phyloP scores from a whole-genome alignment of 169 alveolate genomes.

The Eimeria zaria region DNA sequence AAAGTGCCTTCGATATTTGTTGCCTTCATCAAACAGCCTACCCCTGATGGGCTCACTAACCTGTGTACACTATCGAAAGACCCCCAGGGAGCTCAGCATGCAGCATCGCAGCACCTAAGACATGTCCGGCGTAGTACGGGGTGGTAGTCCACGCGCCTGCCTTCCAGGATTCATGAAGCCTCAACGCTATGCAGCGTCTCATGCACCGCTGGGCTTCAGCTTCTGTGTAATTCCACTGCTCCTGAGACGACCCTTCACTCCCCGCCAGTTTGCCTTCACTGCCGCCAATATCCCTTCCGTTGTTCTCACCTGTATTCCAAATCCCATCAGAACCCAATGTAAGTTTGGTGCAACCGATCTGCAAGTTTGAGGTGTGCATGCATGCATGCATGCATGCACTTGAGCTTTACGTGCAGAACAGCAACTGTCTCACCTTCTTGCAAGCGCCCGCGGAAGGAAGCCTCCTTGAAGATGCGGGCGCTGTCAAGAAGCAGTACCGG shows the following conservation, averaged over 20 bases:
- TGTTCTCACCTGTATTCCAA: constrained; percentile 2
- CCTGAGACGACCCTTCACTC: constrained; percentile 64
- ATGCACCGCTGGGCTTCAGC: constrained; percentile 94
- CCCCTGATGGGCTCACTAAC: constrained; percentile 83
- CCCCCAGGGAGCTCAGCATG: constrained; percentile 96
- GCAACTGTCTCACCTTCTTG: constrained; percentile 30
- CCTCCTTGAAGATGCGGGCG: constrained; percentile 94
- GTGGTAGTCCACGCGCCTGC: constrained; percentile 93
- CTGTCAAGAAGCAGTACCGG: constrained; percentile 98
- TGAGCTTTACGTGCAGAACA: not conserved
- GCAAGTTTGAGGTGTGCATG: not conserved
- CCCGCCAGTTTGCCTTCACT: constrained; percentile 15
- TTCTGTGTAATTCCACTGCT: constrained; percentile 93
- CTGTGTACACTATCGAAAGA: constrained; percentile 95
- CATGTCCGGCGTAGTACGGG: constrained; percentile 99
- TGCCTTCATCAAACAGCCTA: not conserved
- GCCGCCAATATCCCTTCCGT: constrained; percentile 27
- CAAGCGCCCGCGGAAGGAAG: constrained; percentile 85
- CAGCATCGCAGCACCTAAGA: constrained; percentile 99
- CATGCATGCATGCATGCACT: not conserved
- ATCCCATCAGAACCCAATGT: not conserved
- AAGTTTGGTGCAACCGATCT: not conserved
- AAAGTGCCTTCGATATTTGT: not conserved
- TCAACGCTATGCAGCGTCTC: constrained; percentile 93
- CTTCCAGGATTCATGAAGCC: constrained; percentile 92